Evolutionary conservation across 768 basidiomycete species (phyloP), one percentile per base, ranked within the genome.

Genomic region (Psilocybe cubensis): DNA sequence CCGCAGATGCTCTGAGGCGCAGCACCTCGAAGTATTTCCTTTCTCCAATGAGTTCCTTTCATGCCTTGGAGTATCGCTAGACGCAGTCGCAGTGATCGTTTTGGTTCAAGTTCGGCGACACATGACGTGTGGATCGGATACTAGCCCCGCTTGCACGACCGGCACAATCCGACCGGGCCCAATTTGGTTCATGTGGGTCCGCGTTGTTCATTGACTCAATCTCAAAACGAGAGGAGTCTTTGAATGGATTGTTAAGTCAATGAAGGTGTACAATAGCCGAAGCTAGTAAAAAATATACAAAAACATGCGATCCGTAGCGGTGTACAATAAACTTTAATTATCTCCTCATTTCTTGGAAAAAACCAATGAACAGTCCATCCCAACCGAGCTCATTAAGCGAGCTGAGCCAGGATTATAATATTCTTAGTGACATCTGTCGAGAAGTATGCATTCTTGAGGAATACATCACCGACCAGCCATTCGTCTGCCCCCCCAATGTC

Each of bases 401-500:
- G 62, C 46, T 59, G 60, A 20, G 87, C 87, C 57, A 90, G 77
- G 23, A 79, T 83, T 28, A 90, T 75, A 38, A 79, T 74, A 67
- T 89, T 87, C 62, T 79, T 78, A 10, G 59, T 68, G 12, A 83
- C 82, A 61, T 91, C 76, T 10, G 83, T 86, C 5, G 87, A 87
- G 68, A 87, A 86, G 68, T 89, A 89, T 0, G 79, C 88, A 63
- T 89, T 91, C 81, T 91, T 91, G 66, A 90, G 73, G 77, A 90
- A 91, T 23, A 86, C 85, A 62, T 88, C 91, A n/a, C 59, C 59
- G 41, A 59, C 58, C 10, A 59, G 52, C 58, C 58, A 59, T 41
- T 59, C 58, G 17, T 46, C 45, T 23, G 58, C 40, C 56, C 80
- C 83, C 41, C 83, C 86, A 38, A 91, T 73, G 42, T 80, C 69